A percentile compares a stretch with the other conserved stretches of the same genome.
Evolutionary conservation across 768 basidiomycete genomes (phyloP).

Genomic region (Exidia glandulosa): DNA sequence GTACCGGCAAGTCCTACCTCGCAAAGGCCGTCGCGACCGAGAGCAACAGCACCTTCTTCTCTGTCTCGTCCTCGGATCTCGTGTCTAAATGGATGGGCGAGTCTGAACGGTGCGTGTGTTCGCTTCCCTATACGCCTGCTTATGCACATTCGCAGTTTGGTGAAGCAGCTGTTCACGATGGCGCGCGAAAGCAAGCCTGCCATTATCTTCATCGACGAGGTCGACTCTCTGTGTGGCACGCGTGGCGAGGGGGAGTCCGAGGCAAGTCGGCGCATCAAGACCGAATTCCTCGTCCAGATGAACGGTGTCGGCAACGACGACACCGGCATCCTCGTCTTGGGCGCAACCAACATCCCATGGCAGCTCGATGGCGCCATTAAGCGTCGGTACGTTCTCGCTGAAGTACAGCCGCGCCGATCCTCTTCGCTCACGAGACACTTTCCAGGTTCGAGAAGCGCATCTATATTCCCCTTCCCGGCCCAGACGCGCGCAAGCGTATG

Average conservation of each 20-base stretch:
- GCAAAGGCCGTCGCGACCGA: slow-evolving; percentile 99
- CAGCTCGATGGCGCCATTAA: slow-evolving; percentile 96
- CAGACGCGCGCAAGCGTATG: slow-evolving; percentile 87
- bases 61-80: slow-evolving; percentile 86
- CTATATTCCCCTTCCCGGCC: slow-evolving; percentile 92
- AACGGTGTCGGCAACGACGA: slow-evolving; percentile 98
- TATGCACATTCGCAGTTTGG: too few species aligned
- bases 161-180: slow-evolving; percentile 92
- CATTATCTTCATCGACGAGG: slow-evolving; percentile 98
- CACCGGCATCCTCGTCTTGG: slow-evolving; percentile 89
- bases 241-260: slow-evolving; percentile 94
- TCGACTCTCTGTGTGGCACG: slow-evolving; percentile 90
- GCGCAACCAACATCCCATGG: slow-evolving; percentile 99
- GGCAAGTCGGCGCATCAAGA: slow-evolving; percentile 94
- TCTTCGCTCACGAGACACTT: neutral
- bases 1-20: slow-evolving; percentile 92
- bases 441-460: slow-evolving; percentile 91
- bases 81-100: slow-evolving; percentile 99
- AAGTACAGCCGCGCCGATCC: neutral
- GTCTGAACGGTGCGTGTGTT: slow-evolving; percentile 87
- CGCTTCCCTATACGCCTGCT: too few species aligned
- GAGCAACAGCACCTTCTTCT: slow-evolving; percentile 98
- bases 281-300: slow-evolving; percentile 97
- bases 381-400: slow-evolving; percentile 48
- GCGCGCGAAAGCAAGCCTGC: slow-evolving; percentile 93